These are phyloP conservation scores for Metschnikowia lachancei DNA, from an alignment of 805 yeast species.

Conservation along the genomic window DNA sequence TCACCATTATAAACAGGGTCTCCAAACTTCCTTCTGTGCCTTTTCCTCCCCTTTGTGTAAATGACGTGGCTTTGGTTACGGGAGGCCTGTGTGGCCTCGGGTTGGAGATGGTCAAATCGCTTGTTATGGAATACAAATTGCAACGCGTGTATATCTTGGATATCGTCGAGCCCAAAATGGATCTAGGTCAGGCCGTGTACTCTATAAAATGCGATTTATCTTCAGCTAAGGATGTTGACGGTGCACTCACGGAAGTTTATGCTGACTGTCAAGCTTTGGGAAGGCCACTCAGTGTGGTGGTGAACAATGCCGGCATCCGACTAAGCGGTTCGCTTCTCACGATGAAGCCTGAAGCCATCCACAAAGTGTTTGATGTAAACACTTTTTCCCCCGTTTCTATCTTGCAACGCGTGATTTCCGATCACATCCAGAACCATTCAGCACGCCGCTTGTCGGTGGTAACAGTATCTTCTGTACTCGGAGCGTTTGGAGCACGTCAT, in stretches of 20 bases:
- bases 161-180: conserved; percentile 18
- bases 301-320: conserved; percentile 52
- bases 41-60: conserved; percentile 1
- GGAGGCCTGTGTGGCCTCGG: conserved; percentile 58
- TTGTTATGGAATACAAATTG: conserved; percentile 18
- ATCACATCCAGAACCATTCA: conserved; percentile 19
- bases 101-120: conserved; percentile 29
- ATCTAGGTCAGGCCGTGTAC: conserved; percentile 14
- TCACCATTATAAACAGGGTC: conserved; percentile 2
- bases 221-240: conserved; percentile 17
- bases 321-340: conserved; percentile 31
- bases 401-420: conserved; percentile 20
- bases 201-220: conserved; percentile 28
- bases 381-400: conserved; percentile 32
- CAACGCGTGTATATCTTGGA: conserved; percentile 35
- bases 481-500: conserved; percentile 47
- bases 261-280: conserved; percentile 4
- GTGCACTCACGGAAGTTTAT: conserved; percentile 16
- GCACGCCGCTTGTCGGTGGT: conserved; percentile 33
- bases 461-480: conserved; percentile 47
- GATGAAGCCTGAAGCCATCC: conserved; percentile 23
- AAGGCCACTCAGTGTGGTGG: conserved; percentile 29
- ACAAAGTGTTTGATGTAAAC: conserved; percentile 30
- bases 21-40: conserved; percentile 5
- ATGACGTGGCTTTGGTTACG: conserved; percentile 38